These are phyloP conservation scores for Beauveria brongniartii DNA, from an alignment of 2,329 filamentous ascomycete genomes.

Conservation along the genomic window DNA sequence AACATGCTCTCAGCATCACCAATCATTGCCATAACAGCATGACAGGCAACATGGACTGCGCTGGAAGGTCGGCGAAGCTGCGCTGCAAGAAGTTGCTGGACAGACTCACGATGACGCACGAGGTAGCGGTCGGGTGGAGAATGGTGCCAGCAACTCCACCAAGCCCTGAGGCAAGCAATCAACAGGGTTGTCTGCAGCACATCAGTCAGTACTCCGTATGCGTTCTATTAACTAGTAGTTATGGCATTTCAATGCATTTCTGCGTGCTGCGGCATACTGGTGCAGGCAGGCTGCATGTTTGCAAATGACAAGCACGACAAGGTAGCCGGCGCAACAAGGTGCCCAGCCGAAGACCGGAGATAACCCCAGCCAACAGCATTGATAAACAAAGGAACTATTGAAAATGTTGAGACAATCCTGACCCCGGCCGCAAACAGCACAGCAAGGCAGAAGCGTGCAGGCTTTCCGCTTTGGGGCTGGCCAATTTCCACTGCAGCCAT, in stretches of 20 bases:
- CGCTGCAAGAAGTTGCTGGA: background rate
- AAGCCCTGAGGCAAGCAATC: background rate
- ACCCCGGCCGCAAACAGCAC: slow-evolving; percentile 1
- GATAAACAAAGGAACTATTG: background rate
- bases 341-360: background rate
- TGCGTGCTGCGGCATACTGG: no score
- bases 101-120: background rate
- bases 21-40: background rate
- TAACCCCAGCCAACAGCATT: background rate
- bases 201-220: no score
- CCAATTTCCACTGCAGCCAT: background rate
- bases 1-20: background rate
- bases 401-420: background rate
- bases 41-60: background rate
- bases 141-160: background rate
- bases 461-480: slow-evolving; percentile 3
- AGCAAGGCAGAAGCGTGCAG: background rate
- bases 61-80: background rate
- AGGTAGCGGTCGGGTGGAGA: slow-evolving; percentile 3
- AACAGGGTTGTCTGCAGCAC: background rate
- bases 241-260: no score
- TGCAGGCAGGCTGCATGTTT: background rate
- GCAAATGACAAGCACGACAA: background rate
- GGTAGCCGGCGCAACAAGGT: background rate
- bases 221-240: no score